Conservation (phyloP, 139 green algal genomes). For the Chlamydomonas incerta region DNA sequence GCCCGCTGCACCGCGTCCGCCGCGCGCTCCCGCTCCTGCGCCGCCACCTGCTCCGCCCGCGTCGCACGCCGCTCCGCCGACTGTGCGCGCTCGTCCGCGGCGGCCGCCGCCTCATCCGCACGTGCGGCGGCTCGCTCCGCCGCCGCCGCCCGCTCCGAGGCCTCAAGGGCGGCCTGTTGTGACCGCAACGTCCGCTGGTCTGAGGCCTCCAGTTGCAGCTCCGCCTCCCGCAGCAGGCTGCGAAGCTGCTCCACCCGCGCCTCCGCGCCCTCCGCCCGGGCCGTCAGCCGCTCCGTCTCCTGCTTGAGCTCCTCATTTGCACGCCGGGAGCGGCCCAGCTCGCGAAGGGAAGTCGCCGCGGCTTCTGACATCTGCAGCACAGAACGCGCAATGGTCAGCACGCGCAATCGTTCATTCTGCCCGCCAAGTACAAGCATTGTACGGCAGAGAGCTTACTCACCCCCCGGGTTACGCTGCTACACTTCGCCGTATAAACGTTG, state of each 20-base stretch:
- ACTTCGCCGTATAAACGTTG: too few relatives aligned
- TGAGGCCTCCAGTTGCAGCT: not conserved
- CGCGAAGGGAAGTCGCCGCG: not conserved
- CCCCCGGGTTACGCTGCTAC: too few relatives aligned
- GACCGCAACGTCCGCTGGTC: not conserved
- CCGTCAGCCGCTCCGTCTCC: not conserved
- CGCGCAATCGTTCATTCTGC: too few relatives aligned
- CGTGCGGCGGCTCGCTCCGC: not conserved
- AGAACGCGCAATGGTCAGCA: too few relatives aligned
- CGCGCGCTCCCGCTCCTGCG: constrained; percentile 5
- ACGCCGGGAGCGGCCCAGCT: not conserved
- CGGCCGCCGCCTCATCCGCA: not conserved
- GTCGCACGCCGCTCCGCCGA: constrained; percentile 1
- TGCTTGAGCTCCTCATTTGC: not conserved
- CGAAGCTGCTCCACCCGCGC: not conserved
- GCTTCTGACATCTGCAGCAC: constrained; percentile 18
- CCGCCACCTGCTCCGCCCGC: constrained; percentile 7
- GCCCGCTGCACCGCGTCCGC: not conserved
- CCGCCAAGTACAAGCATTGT: too few relatives aligned
- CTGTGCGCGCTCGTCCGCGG: not conserved
- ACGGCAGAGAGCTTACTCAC: too few relatives aligned
- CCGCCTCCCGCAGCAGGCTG: not conserved
- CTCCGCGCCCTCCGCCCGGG: constrained; percentile 2
- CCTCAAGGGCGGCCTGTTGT: not conserved
- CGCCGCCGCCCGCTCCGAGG: not conserved